Percentiles rank a stretch among this genome's conserved stretches.
These are phyloP conservation scores for Kodamaea nitidulidarum DNA, from an alignment of 805 yeast species.

Conservation along the genomic window DNA sequence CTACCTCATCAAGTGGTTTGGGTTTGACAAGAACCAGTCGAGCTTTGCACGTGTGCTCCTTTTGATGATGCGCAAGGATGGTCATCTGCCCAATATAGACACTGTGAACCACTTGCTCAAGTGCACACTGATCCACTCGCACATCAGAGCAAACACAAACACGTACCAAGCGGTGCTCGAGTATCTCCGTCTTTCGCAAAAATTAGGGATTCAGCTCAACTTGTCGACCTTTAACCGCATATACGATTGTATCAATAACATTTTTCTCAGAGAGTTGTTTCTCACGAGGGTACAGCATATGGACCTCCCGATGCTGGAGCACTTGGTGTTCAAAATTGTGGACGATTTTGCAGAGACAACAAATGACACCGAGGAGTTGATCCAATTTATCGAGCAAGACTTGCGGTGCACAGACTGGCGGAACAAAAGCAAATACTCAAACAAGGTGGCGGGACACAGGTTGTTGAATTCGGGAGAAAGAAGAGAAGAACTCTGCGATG, in stretches of 20 bases:
- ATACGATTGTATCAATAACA: constrained; percentile 35
- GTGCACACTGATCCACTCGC: constrained; percentile 28
- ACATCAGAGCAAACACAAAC: constrained; percentile 28
- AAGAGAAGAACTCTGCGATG: constrained; percentile 3
- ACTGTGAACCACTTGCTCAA: constrained; percentile 37
- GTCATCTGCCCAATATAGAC: constrained; percentile 36
- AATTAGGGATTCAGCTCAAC: constrained; percentile 24
- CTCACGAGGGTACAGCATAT: constrained; percentile 28
- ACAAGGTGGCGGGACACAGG: constrained; percentile 22
- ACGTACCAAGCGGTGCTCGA: constrained; percentile 29
- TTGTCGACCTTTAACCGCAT: constrained; percentile 35
- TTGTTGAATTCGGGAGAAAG: constrained; percentile 3
- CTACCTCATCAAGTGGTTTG: constrained; percentile 38
- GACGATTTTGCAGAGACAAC: constrained; percentile 35
- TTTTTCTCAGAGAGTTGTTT: constrained; percentile 35
- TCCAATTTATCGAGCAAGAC: constrained; percentile 32
- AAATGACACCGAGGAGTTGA: constrained; percentile 21
- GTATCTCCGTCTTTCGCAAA: constrained; percentile 27
- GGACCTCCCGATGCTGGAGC: constrained; percentile 31
- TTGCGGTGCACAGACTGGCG: constrained; percentile 28
- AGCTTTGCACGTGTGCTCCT: constrained; percentile 37
- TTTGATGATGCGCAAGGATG: constrained; percentile 40
- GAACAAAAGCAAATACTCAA: constrained; percentile 23
- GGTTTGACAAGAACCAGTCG: constrained; percentile 37
- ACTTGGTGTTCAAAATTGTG: constrained; percentile 26